These are phyloP conservation scores for Leccinum variabile DNA, from an alignment of 1,284 basidiomycete species.

Conservation along the genomic window DNA sequence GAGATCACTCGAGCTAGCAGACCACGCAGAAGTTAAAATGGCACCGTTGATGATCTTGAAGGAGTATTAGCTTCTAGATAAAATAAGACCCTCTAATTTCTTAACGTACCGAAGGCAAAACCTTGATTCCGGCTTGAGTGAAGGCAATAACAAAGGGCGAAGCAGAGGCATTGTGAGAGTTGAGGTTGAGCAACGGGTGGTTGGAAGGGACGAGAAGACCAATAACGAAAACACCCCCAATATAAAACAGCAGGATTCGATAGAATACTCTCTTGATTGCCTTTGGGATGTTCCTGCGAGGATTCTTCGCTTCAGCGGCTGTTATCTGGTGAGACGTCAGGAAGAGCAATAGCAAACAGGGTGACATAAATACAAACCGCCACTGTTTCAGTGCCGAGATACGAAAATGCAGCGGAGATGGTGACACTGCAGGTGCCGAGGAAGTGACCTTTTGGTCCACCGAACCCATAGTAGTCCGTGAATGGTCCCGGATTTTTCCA, in stretches of 20 bases:
- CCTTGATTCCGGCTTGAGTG: constrained; percentile 48
- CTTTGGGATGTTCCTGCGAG: constrained; percentile 35
- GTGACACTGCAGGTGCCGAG: constrained; percentile 40
- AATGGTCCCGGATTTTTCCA: constrained; percentile 48
- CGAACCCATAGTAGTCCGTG: constrained; percentile 26
- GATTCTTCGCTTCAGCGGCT: constrained; percentile 43
- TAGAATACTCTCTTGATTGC: constrained; percentile 50
- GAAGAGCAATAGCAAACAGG: neutral
- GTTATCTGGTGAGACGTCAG: constrained; percentile 37
- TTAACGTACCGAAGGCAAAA: constrained; percentile 41
- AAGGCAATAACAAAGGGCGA: constrained; percentile 54
- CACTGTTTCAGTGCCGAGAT: constrained; percentile 56
- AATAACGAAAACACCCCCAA: constrained; percentile 45
- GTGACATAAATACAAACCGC: constrained; percentile 30
- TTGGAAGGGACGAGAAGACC: constrained; percentile 50
- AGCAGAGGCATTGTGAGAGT: constrained; percentile 35
- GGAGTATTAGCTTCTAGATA: constrained; percentile 24
- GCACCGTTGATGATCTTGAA: constrained; percentile 54
- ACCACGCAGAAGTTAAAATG: constrained; percentile 61
- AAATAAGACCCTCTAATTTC: neutral
- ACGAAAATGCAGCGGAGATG: constrained; percentile 45
- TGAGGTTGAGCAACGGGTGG: constrained; percentile 39
- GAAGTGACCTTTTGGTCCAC: constrained; percentile 37
- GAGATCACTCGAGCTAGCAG: constrained; percentile 34
- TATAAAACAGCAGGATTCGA: constrained; percentile 52